Percentiles rank a stretch among this genome's conserved stretches.
phyloP scores from a whole-genome alignment of 2,329 filamentous ascomycete species.

The Gnomoniopsis smithogilvyi region DNA sequence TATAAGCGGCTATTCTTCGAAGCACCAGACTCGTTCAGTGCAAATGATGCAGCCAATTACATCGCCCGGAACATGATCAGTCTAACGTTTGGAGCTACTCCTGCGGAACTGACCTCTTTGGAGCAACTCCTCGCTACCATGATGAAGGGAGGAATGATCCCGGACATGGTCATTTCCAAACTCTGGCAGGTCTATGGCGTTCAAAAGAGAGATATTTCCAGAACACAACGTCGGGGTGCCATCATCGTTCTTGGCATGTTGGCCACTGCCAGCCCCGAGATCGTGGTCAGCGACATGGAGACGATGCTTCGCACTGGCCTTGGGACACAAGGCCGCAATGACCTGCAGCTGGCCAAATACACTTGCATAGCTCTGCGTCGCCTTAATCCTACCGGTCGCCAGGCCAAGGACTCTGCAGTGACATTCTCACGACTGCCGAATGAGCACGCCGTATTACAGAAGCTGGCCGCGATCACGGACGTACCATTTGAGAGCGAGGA shows the following conservation, averaged over 20 bases:
- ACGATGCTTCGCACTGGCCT: slow-evolving; percentile 89
- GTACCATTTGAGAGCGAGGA: slow-evolving; percentile 87
- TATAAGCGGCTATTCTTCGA: slow-evolving; percentile 97
- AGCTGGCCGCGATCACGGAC: slow-evolving; percentile 80
- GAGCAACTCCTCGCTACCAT: slow-evolving; percentile 95
- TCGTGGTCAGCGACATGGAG: slow-evolving; percentile 93
- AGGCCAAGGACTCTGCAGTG: slow-evolving; percentile 67
- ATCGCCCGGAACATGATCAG: slow-evolving; percentile 99
- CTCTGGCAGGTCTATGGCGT: slow-evolving; percentile 97
- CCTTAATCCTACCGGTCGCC: slow-evolving; percentile 81
- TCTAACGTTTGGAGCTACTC: slow-evolving; percentile 91
- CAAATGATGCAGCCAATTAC: slow-evolving; percentile 91
- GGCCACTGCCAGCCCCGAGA: slow-evolving; percentile 85
- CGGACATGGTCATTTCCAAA: slow-evolving; percentile 82
- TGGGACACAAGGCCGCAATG: slow-evolving; percentile 72
- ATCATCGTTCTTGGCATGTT: slow-evolving; percentile 98
- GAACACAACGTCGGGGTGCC: slow-evolving; percentile 82
- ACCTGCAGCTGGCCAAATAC: slow-evolving; percentile 88
- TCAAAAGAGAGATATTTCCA: slow-evolving; percentile 89
- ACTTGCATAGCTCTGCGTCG: slow-evolving; percentile 90
- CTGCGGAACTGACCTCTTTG: slow-evolving; percentile 89
- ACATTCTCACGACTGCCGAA: slow-evolving; percentile 80
- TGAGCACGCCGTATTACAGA: slow-evolving; percentile 81
- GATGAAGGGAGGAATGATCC: slow-evolving; percentile 90
- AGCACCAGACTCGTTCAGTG: slow-evolving; percentile 80